Evolutionary conservation across 1,139 yeast genomes (phyloP), one percentile per base, ranked within the genome.

Genomic region (Geotrichum bryndzae): DNA sequence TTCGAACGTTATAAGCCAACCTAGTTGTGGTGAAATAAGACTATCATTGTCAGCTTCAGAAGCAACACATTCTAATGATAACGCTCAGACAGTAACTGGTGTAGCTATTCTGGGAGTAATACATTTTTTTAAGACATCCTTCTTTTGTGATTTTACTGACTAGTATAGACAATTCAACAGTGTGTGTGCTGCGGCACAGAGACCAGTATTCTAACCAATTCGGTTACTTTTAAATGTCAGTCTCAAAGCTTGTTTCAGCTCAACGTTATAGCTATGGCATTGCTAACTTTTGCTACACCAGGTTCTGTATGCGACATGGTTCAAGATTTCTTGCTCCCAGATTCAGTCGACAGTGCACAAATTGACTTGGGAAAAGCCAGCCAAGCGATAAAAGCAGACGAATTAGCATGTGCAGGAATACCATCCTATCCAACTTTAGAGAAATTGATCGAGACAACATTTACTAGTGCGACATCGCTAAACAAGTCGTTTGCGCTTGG

Each of bases 141-240:
- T n/a, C 10, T n/a, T 41, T 41, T n/a, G 22, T 41, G 8, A 18
- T 8, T 7, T 15, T 41, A 15, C 48, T 41, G 48, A 41, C 48
- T 8, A 41, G n/a, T 6, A n/a, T n/a, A 53, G 60, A 46, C 22
- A 18, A 18, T 35, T n/a, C 29, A 22, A 18, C 33, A 62, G 54
- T 80, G 84, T 64, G 68, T 72, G 7, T 88, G 95, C 70, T 88
- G 96, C 74, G 88, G 87, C 0, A 81, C 85, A 0, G 68, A 80
- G 6, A 72, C 87, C 50, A 78, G 81, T 13, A 80, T 82, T 65
- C 86, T 87, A 0, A 72, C 72, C 4, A 70, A 70, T 10, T 76
- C 80, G 1, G 62, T 70, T 10, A 84, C 83, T 67, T 84, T 82
- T 70, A 79, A 80, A 63, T 88, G 95, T 68, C 77, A 33, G 64